These are phyloP conservation scores for Candida ovalis DNA, from an alignment of 805 yeast species.

Conservation along the genomic window DNA sequence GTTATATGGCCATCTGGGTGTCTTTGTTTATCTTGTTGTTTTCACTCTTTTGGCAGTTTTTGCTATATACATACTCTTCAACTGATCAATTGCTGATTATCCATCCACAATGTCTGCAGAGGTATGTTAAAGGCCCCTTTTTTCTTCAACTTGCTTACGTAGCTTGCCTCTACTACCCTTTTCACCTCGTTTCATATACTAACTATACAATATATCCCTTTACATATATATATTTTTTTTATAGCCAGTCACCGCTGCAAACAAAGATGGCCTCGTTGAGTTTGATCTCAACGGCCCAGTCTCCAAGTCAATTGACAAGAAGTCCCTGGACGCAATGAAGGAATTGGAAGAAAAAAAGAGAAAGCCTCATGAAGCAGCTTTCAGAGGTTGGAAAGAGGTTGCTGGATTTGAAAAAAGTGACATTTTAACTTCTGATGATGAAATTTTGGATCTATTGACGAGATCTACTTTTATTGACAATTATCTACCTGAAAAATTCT, in stretches of 20 bases:
- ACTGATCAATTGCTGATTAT: neutral
- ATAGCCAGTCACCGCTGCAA: neutral
- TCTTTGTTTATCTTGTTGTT: neutral
- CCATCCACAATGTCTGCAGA: neutral
- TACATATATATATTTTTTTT: too few relatives aligned
- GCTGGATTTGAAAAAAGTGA: slow-evolving; percentile 81
- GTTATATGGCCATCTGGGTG: too few relatives aligned
- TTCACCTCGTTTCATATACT: neutral
- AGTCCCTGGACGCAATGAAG: neutral
- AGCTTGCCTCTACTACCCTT: neutral
- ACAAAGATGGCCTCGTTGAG: neutral
- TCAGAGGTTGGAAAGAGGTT: slow-evolving; percentile 92
- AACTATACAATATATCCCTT: neutral
- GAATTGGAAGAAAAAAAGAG: slow-evolving; percentile 26
- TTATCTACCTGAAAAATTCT: slow-evolving; percentile 66
- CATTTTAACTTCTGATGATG: slow-evolving; percentile 62
- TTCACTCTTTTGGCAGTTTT: too few relatives aligned
- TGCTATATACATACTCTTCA: too few relatives aligned
- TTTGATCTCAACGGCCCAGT: neutral
- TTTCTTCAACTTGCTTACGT: too few relatives aligned
- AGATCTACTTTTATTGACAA: slow-evolving; percentile 72
- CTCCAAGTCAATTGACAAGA: neutral
- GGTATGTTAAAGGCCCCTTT: too few relatives aligned
- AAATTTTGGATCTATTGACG: slow-evolving; percentile 63
- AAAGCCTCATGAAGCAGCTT: slow-evolving; percentile 58